Evolutionary conservation across 306 rosid genomes (phyloP), one percentile per base, ranked within the genome.

Genomic region (Pterocarpus macrocarpus): DNA sequence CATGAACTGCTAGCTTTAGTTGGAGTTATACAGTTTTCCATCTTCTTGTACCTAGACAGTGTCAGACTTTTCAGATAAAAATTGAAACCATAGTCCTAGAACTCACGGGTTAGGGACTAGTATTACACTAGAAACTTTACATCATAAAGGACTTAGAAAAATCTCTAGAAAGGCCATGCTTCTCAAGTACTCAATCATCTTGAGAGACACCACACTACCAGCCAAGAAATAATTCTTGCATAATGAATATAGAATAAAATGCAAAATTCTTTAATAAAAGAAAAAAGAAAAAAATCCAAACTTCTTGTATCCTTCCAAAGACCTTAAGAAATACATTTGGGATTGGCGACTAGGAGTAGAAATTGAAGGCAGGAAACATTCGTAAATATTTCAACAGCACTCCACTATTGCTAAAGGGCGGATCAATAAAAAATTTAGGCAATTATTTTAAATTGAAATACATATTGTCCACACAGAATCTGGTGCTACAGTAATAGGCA

Each of bases 1-100:
- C 92, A 89, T 62, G 86, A 9, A 64, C 55, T 80, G 69, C 57
- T 13, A 73, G 85, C 36, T 69, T 65, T 87, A 3, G 80, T 39
- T 55, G 92, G 93, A 83, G 90, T 88, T 67, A 89, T 52, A 58
- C 97, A 92, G 34, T 64, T 57, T 66, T 90, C 90, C 97, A 92
- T 89, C 88, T 88, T 86, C 86, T 88, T 90, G 86, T 90, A 90
- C 95, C 97, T 92, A 73, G 69, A 78, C 32, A 77, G 64, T 33
- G 39, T 30, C 45, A 71, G 65, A 80, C 53, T 69, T 38, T 84
- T 81, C 57, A 81, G 68, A 76, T 43, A 28, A 62, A 59, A 55
- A 69, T 34, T 44, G 58, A 81, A 84, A 75, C 12, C 35, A 73
- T 59, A 55, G 81, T 85, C 58, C 58, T 13, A 71, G 8, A 61